A percentile compares a stretch with the other conserved stretches of the same genome.
Conservation (phyloP, 2,329 filamentous ascomycete genomes). For the Colletotrichum destructivum region DNA sequence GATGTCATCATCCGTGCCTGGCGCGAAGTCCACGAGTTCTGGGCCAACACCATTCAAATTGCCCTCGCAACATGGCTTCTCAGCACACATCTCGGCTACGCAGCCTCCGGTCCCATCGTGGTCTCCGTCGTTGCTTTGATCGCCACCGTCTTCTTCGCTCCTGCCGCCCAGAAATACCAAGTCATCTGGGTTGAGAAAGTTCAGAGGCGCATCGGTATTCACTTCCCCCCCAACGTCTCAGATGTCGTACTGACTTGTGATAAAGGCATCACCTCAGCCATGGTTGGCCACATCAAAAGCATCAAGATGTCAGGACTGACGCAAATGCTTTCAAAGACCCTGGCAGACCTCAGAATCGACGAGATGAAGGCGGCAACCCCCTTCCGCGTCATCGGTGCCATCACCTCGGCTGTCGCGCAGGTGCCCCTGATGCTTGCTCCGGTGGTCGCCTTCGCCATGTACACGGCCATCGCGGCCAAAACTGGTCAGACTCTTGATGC, state of each 20-base stretch:
- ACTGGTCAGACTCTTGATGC: conserved; percentile 32
- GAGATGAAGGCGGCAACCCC: conserved; percentile 46
- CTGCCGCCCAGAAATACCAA: conserved; percentile 49
- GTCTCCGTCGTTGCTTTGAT: conserved; percentile 48
- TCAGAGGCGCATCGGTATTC: conserved; percentile 61
- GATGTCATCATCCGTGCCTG: conserved; percentile 55
- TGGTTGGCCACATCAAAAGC: conserved; percentile 65
- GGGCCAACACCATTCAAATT: conserved; percentile 55
- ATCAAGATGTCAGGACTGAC: conserved; percentile 66
- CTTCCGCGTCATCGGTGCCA: conserved; percentile 52
- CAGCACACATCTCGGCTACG: conserved; percentile 52
- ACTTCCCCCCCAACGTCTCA: conserved; percentile 46
- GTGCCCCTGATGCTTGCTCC: conserved; percentile 44
- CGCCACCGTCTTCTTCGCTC: conserved; percentile 48
- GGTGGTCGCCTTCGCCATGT: conserved; percentile 41
- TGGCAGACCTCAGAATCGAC: conserved; percentile 42
- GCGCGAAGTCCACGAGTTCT: conserved; percentile 54
- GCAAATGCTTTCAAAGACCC: conserved; percentile 51
- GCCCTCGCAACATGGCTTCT: conserved; percentile 53
- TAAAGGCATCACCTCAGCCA: conserved; percentile 58
- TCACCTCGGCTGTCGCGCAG: conserved; percentile 54
- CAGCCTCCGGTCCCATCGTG: conserved; percentile 52
- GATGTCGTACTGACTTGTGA: not conserved
- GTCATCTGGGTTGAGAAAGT: conserved; percentile 64
- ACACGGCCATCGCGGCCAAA: conserved; percentile 18